Evolutionary conservation across 139 green algal species (phyloP).

Genomic region (Closterium sp.): DNA sequence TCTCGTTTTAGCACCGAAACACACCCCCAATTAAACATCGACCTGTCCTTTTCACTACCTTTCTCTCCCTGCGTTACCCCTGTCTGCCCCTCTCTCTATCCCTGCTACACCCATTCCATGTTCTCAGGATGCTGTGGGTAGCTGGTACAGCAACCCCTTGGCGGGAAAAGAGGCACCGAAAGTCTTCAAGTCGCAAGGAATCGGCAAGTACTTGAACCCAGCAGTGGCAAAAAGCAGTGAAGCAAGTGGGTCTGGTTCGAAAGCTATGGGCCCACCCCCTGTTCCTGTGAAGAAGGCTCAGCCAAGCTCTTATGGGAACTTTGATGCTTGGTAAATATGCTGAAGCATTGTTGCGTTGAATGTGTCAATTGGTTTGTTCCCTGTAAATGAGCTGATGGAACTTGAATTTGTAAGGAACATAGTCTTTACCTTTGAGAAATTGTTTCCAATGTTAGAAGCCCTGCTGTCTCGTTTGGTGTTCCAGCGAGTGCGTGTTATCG

Average conservation of each 20-base stretch:
- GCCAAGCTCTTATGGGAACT: background rate
- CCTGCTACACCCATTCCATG: background rate
- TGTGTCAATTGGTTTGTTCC: no score
- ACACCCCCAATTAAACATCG: no score
- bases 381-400: no score
- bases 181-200: background rate
- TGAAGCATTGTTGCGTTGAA: background rate
- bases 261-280: background rate
- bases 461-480: no score
- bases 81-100: background rate
- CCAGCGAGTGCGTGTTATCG: background rate
- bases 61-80: background rate
- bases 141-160: slow-evolving; percentile 39
- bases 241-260: background rate
- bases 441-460: no score
- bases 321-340: background rate
- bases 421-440: no score
- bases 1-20: no score
- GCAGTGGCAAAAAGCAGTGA: background rate
- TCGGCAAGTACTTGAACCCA: slow-evolving; percentile 45
- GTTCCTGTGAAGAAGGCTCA: background rate
- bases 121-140: slow-evolving; percentile 16
- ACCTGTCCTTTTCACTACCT: no score
- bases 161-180: slow-evolving; percentile 1
- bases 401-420: no score